Conservation (phyloP, 192 early-diverging fungal genomes). For the Gaertneriomyces semiglobifer region DNA sequence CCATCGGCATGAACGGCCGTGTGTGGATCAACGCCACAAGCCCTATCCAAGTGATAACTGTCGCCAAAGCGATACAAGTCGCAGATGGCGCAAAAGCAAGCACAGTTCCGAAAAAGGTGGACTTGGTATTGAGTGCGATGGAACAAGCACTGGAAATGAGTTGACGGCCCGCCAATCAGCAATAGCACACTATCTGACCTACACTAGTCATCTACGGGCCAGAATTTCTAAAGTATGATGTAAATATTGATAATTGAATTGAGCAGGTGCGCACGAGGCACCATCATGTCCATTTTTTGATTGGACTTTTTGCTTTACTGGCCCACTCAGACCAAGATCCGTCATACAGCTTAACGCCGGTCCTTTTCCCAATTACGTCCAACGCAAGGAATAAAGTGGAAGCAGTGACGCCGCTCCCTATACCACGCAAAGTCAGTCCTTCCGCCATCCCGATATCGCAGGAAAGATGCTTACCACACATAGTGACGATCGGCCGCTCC, state of each 20-base stretch:
- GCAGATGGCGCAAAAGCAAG: slow-evolving; percentile 63
- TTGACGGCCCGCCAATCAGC: neutral
- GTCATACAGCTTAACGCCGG: slow-evolving; percentile 66
- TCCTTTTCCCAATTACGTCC: slow-evolving; percentile 60
- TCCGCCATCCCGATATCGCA: slow-evolving; percentile 1
- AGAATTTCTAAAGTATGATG: too few relatives aligned
- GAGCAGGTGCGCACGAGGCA: too few relatives aligned
- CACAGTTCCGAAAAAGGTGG: slow-evolving; percentile 52
- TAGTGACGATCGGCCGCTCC: slow-evolving; percentile 65
- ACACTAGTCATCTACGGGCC: too few relatives aligned
- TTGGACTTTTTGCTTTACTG: slow-evolving; percentile 61
- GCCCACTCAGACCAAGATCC: slow-evolving; percentile 93
- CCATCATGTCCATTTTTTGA: slow-evolving; percentile 33
- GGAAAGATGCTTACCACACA: slow-evolving; percentile 59
- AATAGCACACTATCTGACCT: too few relatives aligned
- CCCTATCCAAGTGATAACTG: slow-evolving; percentile 58
- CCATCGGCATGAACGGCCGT: slow-evolving; percentile 90
- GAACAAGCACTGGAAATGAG: slow-evolving; percentile 15
- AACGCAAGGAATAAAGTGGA: slow-evolving; percentile 76
- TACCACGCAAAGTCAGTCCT: neutral
- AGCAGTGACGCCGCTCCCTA: slow-evolving; percentile 77
- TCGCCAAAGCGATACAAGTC: slow-evolving; percentile 68
- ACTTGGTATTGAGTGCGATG: neutral
- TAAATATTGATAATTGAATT: too few relatives aligned
- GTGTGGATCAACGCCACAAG: slow-evolving; percentile 82